Percentiles rank a stretch among this genome's conserved stretches.
Conservation (phyloP, 2,329 filamentous ascomycete species). For the Sclerotinia glacialis region DNA sequence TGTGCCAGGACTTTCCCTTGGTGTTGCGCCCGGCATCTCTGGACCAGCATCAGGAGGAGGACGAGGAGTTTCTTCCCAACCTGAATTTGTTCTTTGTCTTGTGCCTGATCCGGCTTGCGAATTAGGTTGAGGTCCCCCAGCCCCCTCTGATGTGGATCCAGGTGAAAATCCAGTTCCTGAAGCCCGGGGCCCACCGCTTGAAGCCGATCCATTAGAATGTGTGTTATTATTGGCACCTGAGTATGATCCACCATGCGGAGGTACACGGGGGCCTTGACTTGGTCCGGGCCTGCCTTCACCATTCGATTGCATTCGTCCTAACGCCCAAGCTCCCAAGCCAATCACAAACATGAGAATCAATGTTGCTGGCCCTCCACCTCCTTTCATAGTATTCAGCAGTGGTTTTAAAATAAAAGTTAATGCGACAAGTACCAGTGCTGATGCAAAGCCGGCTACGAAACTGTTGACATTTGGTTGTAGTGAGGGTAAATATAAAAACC, state of each 20-base stretch:
- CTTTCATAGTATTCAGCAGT: constrained; percentile 65
- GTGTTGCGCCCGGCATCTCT: constrained; percentile 16
- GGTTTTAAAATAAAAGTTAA: constrained; percentile 73
- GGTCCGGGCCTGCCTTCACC: constrained; percentile 39
- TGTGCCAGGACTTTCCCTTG: constrained; percentile 5
- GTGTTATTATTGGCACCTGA: constrained; percentile 29
- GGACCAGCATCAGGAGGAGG: constrained; percentile 24
- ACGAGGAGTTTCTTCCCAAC: constrained; percentile 19
- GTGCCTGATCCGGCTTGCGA: constrained; percentile 20
- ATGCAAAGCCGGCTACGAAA: constrained; percentile 82
- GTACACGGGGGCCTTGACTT: constrained; percentile 29
- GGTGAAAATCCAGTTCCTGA: constrained; percentile 17
- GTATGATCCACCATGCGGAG: constrained; percentile 25
- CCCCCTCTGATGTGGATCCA: constrained; percentile 15
- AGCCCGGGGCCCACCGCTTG: constrained; percentile 23
- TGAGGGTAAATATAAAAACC: constrained; percentile 93
- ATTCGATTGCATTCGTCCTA: constrained; percentile 61
- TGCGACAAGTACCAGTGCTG: constrained; percentile 68
- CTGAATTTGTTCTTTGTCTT: constrained; percentile 18
- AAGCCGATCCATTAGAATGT: constrained; percentile 33
- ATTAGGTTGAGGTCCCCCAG: constrained; percentile 28
- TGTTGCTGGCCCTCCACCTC: constrained; percentile 71
- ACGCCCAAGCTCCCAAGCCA: constrained; percentile 74
- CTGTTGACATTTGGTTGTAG: constrained; percentile 82
- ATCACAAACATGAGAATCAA: constrained; percentile 69